These are phyloP conservation scores for Pseudopyricularia javanii DNA, from an alignment of 2,329 filamentous ascomycete species.

Conservation along the genomic window DNA sequence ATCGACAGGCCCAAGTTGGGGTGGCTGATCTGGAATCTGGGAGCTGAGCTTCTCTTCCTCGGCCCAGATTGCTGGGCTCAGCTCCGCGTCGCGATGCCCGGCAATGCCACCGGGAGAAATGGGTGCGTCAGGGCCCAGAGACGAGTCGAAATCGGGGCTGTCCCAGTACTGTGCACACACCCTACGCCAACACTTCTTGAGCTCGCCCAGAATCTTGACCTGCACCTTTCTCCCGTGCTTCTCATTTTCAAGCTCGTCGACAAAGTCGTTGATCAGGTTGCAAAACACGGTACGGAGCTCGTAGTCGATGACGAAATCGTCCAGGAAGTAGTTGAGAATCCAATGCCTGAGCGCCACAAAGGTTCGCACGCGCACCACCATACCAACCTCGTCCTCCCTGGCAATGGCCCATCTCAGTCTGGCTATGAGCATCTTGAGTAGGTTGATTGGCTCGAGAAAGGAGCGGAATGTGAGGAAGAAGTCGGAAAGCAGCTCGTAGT, in stretches of 20 bases:
- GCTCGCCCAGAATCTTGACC: constrained; percentile 78
- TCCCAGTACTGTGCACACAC: constrained; percentile 90
- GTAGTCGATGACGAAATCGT: constrained; percentile 77
- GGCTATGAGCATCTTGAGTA: constrained; percentile 75
- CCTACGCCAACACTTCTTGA: constrained; percentile 95
- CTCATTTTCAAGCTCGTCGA: constrained; percentile 39
- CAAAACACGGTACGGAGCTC: constrained; percentile 69
- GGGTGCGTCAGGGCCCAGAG: constrained; percentile 49
- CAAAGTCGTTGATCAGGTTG: constrained; percentile 60
- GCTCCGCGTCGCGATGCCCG: constrained; percentile 42
- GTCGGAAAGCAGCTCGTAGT: constrained; percentile 93
- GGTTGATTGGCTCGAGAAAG: constrained; percentile 65
- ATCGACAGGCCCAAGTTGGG: constrained; percentile 23
- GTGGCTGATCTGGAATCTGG: constrained; percentile 20
- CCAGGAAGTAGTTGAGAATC: constrained; percentile 95
- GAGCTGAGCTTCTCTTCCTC: constrained; percentile 17
- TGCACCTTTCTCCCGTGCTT: constrained; percentile 35
- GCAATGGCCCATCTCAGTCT: constrained; percentile 78
- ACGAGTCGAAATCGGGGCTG: constrained; percentile 49
- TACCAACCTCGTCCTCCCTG: constrained; percentile 69
- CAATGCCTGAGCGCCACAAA: constrained; percentile 94
- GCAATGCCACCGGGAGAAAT: constrained; percentile 66
- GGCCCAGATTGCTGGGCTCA: constrained; percentile 44
- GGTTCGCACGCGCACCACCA: constrained; percentile 87
- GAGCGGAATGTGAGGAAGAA: constrained; percentile 93